Evolutionary conservation across 2,329 filamentous ascomycete species (phyloP), one percentile per base, ranked within the genome.

Genomic region (Celoporthe dispersa): DNA sequence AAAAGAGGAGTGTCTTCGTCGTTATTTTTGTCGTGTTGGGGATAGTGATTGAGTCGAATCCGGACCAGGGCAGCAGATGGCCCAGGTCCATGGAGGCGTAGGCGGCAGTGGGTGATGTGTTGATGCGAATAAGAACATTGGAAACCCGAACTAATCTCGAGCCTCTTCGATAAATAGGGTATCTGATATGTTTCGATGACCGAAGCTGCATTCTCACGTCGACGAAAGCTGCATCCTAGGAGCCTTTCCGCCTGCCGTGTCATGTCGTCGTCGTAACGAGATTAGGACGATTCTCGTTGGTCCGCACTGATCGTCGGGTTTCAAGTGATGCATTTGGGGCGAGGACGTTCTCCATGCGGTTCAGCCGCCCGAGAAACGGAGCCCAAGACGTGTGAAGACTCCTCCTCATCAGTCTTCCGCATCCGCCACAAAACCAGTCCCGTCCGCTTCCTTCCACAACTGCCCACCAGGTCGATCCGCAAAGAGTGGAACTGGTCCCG

Each of bases 401-500:
- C 39, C 44, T 64, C 39, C 44, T 63, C 57, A 59, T 63, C 44
- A 75, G 73, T 75, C 67, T 72, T 72, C 61, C 70, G 41, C 68
- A 69, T 68, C 62, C 48, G 60, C 66, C 55, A 67, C 62, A 68
- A 61, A 70, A 68, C 68, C 66, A 71, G 61, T 59, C 31, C 60
- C 16, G 39, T 37, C 62, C 61, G 44, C 65, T 68, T 66, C 64
- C 65, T 39, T 28, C 64, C 61, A 61, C 62, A 62, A 65, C 68
- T 64, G 66, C 66, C 70, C 62, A 66, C 61, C 65, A 63, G 62
- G 53, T 69, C 44, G 25, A 69, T 57, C 65, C 57, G 44, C 57
- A 76, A 78, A 77, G 77, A 78, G 75, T 78, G 77, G 79, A 79
- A 77, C 77, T 78, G 76, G 75, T 77, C 74, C 72, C 63, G 75